phyloP scores from a whole-genome alignment of 176 grass and related monocot genomes.

The Rhynchospora tenuis region DNA sequence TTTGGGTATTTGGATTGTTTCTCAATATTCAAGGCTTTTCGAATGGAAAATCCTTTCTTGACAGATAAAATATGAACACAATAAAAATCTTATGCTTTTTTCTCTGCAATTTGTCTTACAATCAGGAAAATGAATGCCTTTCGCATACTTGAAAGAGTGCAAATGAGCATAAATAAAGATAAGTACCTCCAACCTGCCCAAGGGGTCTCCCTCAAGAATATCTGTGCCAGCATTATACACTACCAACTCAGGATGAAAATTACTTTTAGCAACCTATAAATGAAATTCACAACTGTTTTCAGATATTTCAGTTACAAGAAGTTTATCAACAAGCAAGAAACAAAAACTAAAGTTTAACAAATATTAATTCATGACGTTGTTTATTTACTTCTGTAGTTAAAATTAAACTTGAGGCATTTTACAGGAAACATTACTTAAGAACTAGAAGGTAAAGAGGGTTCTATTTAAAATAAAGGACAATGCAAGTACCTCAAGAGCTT shows the following conservation, averaged over 20 bases:
- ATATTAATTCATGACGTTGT: no score
- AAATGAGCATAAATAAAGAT: not conserved
- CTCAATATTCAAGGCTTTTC: no score
- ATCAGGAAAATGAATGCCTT: not conserved
- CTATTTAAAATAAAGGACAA: no score
- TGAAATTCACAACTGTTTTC: not conserved
- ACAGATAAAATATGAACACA: no score
- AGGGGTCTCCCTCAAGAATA: slow-evolving; percentile 85
- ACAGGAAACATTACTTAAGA: no score
- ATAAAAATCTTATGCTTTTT: no score
- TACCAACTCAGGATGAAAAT: slow-evolving; percentile 74
- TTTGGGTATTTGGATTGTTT: no score
- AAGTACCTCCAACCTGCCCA: slow-evolving; percentile 78
- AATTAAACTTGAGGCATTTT: not conserved
- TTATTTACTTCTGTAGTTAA: no score
- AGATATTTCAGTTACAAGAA: no score
- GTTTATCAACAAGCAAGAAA: not conserved
- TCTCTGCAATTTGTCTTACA: not conserved
- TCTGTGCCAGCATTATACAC: slow-evolving; percentile 97
- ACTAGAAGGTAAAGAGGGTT: not conserved
- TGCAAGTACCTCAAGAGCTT: slow-evolving; percentile 62
- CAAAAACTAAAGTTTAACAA: not conserved
- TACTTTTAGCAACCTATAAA: slow-evolving; percentile 55
- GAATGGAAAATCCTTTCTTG: no score
- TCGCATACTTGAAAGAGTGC: not conserved